Evolutionary conservation across 352 stramenopile genomes (phyloP), one percentile per base, ranked within the genome.

Genomic region (Phytopythium mirpurense): DNA sequence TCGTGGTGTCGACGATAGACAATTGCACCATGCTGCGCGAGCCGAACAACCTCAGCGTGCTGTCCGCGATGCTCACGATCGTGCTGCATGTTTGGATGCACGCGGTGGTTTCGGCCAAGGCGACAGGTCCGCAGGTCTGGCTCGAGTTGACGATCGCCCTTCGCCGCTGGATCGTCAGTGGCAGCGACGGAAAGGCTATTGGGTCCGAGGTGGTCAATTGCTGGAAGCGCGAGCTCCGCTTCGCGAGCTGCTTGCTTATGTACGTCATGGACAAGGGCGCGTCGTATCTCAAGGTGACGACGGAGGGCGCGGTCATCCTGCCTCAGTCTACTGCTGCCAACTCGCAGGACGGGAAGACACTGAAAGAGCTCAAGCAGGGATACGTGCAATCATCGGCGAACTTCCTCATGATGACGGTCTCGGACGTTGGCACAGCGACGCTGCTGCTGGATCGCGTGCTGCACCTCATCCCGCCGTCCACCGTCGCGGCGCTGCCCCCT

Each of bases 31-130:
- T 86, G 24, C 53, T 93, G n/a, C 79, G 82, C 15, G 82, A 93
- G 12, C 63, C 78, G n/a, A 55, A 37, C 7, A 89, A 93, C 37
- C 53, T 64, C 1, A 54, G 68, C 0, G 80, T 93, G 9, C 60
- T 95, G 0, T 83, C 66, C 27, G 82, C 84, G 0, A 93, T 93
- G 82, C 54, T 95, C 9, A 87, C 84, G 10, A 72, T 92, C 36
- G 79, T 93, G 37, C 53, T 92, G 23, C 83, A 95, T 48, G 83
- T 92, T 23, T 95, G 82, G 82, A 95, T 95, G 70, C 84, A 95
- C 49, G 83, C 82, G 0, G 68, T 77, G 15, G 65, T 90, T 18
- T 62, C 72, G 2, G 68, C 67, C 3, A 88, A 88, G 37, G 50
- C 77, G 21, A 74, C 63, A 19, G 70, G 73, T 7, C 68, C 83